Conservation (phyloP, 768 basidiomycete species). For the Leccinum pellstonianum region DNA sequence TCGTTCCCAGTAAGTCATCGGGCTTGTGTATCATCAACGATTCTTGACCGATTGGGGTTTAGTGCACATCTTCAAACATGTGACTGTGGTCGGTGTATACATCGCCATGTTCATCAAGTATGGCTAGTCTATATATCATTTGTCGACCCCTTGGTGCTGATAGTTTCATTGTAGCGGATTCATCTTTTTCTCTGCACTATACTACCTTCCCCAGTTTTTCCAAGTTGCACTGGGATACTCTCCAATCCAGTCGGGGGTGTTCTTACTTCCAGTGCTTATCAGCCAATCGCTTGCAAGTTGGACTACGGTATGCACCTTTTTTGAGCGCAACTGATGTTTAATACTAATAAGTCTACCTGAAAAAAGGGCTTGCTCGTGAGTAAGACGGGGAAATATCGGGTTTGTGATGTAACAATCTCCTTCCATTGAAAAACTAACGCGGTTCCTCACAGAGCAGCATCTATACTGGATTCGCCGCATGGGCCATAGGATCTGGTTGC, state of each 20-base stretch:
- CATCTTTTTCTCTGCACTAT: slow-evolving; percentile 61
- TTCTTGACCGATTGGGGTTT: background rate
- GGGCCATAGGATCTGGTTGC: slow-evolving; percentile 69
- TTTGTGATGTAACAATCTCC: slow-evolving; percentile 19
- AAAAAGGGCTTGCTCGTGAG: slow-evolving; percentile 59
- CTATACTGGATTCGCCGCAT: slow-evolving; percentile 61
- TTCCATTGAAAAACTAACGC: background rate
- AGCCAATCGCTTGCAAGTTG: slow-evolving; percentile 61
- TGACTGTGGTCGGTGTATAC: slow-evolving; percentile 67
- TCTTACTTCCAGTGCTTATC: slow-evolving; percentile 68
- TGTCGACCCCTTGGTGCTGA: slow-evolving; percentile 2
- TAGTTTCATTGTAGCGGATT: slow-evolving; percentile 42
- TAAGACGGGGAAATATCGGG: slow-evolving; percentile 62
- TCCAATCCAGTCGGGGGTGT: slow-evolving; percentile 61
- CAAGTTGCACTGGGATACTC: slow-evolving; percentile 68
- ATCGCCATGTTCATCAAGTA: slow-evolving; percentile 69
- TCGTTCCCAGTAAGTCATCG: slow-evolving; percentile 59
- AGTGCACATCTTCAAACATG: slow-evolving; percentile 73
- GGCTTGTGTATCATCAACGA: background rate
- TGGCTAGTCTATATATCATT: slow-evolving; percentile 11
- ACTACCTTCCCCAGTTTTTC: slow-evolving; percentile 75
- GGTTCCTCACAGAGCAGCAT: slow-evolving; percentile 28
- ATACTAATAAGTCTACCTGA: background rate
- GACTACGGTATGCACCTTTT: slow-evolving; percentile 41
- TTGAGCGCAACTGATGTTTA: background rate